Conservation (phyloP, 257 asterid species). For the Striga asiatica region DNA sequence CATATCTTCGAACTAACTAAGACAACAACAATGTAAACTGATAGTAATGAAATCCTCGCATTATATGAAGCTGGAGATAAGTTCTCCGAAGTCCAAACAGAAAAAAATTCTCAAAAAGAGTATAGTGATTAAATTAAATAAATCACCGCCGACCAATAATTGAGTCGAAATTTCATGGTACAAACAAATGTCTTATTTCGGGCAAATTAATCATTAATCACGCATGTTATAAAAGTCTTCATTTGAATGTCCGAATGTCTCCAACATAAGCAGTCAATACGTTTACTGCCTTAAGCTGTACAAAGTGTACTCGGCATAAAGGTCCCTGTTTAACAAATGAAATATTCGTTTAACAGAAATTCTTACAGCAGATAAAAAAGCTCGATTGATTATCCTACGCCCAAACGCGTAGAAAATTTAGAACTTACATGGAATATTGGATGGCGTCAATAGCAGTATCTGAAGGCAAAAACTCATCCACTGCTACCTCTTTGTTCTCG, state of each 20-base stretch:
- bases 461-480: constrained; percentile 62
- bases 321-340: constrained; percentile 44
- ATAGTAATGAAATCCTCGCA: too few species aligned
- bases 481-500: constrained; percentile 80
- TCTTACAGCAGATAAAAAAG: not conserved
- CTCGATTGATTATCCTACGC: not conserved
- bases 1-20: not conserved
- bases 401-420: not conserved
- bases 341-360: not conserved
- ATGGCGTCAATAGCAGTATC: constrained; percentile 49
- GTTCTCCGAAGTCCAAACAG: not conserved
- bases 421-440: constrained; percentile 66
- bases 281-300: constrained; percentile 46
- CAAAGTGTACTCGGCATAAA: constrained; percentile 72
- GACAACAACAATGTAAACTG: not conserved
- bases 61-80: not conserved
- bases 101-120: not conserved
- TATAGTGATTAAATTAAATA: too few species aligned
- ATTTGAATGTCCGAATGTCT: not conserved
- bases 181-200: not conserved
- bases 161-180: not conserved
- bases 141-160: not conserved
- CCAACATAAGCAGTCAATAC: not conserved
- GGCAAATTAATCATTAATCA: not conserved
- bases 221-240: not conserved